These are phyloP conservation scores for Gilbertella persicaria DNA, from an alignment of 371 early-diverging fungal genomes.

Conservation along the genomic window DNA sequence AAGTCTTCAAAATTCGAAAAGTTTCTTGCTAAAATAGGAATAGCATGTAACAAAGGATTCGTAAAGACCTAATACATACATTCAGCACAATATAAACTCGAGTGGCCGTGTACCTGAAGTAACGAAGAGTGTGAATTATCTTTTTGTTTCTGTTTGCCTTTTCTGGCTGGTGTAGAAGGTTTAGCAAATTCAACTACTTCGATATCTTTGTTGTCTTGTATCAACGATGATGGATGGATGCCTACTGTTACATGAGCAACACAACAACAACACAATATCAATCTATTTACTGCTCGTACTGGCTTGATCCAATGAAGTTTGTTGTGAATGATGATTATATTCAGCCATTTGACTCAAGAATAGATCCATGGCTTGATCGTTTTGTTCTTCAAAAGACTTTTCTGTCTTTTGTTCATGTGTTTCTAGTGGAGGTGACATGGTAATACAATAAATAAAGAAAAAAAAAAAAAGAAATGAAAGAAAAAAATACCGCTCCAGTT, in stretches of 20 bases:
- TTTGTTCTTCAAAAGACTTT: conserved; percentile 4
- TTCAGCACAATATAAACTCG: background rate
- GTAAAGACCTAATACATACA: conserved; percentile 34
- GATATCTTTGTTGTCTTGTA: background rate
- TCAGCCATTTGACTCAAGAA: conserved; percentile 41
- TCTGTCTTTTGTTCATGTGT: conserved; percentile 7
- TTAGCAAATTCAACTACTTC: conserved; percentile 5
- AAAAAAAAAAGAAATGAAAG: too few relatives aligned
- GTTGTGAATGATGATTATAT: conserved; percentile 29
- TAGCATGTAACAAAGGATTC: conserved; percentile 54
- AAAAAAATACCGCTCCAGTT: too few relatives aligned
- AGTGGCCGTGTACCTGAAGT: conserved; percentile 21
- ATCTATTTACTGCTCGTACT: background rate
- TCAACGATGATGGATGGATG: background rate
- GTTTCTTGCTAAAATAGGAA: conserved; percentile 52
- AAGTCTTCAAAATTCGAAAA: conserved; percentile 52
- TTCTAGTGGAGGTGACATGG: conserved; percentile 16
- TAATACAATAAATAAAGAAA: too few relatives aligned
- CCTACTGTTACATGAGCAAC: background rate
- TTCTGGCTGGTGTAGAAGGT: conserved; percentile 9
- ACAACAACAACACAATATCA: too few relatives aligned
- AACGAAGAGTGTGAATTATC: conserved; percentile 26
- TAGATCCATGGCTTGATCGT: conserved; percentile 41
- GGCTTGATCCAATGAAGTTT: conserved; percentile 20
- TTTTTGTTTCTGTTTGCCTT: conserved; percentile 30